Evolutionary conservation across 768 basidiomycete species (phyloP).

Genomic region (Gloeophyllum trabeum): DNA sequence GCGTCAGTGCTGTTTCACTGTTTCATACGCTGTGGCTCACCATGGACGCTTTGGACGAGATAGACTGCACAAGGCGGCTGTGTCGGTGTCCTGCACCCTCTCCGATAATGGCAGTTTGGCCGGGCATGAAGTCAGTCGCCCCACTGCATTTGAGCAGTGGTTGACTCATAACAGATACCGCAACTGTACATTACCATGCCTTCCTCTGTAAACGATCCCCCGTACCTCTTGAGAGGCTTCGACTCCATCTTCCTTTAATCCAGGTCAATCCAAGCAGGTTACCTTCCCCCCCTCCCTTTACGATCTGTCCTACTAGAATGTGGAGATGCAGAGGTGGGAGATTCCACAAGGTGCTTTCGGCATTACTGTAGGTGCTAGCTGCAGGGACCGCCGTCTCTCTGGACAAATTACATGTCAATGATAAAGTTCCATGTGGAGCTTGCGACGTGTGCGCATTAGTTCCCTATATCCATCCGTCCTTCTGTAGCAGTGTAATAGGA

Average conservation of each 20-base stretch:
- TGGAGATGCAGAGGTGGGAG: conserved; percentile 26
- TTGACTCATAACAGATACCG: conserved; percentile 26
- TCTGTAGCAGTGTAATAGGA: too few relatives aligned
- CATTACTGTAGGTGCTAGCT: conserved; percentile 37
- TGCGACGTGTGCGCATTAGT: too few relatives aligned
- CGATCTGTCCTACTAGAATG: conserved; percentile 25
- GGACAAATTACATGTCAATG: too few relatives aligned
- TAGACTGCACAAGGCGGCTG: conserved; percentile 40
- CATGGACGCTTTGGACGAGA: too few relatives aligned
- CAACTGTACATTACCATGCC: conserved; percentile 46
- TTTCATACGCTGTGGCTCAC: too few relatives aligned
- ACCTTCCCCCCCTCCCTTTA: conserved; percentile 19
- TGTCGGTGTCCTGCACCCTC: conserved; percentile 41
- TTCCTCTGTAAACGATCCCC: conserved; percentile 33
- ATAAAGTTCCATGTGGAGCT: too few relatives aligned
- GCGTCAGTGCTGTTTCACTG: too few relatives aligned
- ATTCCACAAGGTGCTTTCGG: conserved; percentile 14
- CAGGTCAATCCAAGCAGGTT: conserved; percentile 16
- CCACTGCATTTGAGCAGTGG: neutral
- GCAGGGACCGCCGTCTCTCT: conserved; percentile 36
- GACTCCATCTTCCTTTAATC: conserved; percentile 27
- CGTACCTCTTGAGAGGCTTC: conserved; percentile 44
- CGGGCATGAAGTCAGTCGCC: conserved; percentile 40
- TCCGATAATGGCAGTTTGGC: conserved; percentile 40
- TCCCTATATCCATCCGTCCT: too few relatives aligned